These are phyloP conservation scores for Mimosa pudica DNA, from an alignment of 306 rosid genomes.

Conservation along the genomic window DNA sequence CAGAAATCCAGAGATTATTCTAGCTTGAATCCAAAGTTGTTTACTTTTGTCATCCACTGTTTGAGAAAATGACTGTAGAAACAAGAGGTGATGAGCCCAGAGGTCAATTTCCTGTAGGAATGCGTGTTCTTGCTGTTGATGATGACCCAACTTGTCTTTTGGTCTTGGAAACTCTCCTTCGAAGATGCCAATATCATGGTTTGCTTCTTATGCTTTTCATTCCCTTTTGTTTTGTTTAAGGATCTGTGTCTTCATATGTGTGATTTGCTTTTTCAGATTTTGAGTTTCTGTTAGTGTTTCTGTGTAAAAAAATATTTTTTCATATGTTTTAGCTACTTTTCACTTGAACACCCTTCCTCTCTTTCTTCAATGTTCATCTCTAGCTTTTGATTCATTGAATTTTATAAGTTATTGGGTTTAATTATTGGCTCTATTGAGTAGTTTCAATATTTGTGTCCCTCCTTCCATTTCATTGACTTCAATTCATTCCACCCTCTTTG, in stretches of 20 bases:
- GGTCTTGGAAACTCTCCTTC: conserved; percentile 75
- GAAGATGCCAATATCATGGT: conserved; percentile 94
- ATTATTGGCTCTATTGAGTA: not conserved
- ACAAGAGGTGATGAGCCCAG: conserved; percentile 50
- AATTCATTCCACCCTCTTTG: not conserved
- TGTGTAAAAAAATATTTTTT: not conserved
- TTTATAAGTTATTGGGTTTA: conserved; percentile 11
- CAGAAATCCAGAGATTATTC: not conserved
- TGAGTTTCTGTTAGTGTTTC: conserved; percentile 7
- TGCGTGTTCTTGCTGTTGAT: conserved; percentile 98
- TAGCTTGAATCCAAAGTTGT: conserved; percentile 8
- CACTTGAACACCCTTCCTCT: not conserved
- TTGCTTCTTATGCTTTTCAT: conserved; percentile 13
- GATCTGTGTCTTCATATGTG: conserved; percentile 32
- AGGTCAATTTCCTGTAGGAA: conserved; percentile 80
- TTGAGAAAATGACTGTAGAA: conserved; percentile 53
- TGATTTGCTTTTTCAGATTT: conserved; percentile 12
- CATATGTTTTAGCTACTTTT: not conserved
- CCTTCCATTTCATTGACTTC: not conserved
- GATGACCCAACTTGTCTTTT: conserved; percentile 86
- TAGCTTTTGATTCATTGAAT: not conserved
- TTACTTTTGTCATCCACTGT: not conserved
- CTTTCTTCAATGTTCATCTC: conserved; percentile 2
- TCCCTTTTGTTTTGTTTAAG: not conserved
- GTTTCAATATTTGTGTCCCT: not conserved